Percentiles rank a stretch among this genome's conserved stretches.
Conservation (phyloP, 2,329 filamentous ascomycete species). For the Botryosphaeria dothidea region DNA sequence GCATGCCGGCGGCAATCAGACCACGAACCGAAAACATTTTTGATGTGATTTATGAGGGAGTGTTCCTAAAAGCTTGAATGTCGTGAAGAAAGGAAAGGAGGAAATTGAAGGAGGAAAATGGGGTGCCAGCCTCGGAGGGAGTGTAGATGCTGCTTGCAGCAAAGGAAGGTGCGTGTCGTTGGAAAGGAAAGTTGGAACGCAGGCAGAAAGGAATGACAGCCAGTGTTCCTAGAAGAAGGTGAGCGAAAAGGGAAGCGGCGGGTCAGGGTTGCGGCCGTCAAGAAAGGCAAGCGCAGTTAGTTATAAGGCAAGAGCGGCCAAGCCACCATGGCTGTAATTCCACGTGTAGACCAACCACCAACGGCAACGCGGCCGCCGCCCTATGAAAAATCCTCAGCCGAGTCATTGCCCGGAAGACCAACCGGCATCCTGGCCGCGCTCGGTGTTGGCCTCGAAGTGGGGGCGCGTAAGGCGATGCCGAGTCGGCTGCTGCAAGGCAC, state of each 20-base stretch:
- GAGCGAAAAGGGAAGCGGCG: background rate
- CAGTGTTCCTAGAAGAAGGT: background rate
- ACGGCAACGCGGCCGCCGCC: background rate
- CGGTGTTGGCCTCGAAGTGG: background rate
- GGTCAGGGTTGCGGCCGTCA: background rate
- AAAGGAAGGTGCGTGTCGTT: too few species aligned
- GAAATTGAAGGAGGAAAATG: background rate
- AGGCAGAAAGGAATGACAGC: background rate
- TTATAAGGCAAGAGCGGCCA: background rate
- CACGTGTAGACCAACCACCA: background rate
- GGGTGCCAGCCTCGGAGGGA: background rate
- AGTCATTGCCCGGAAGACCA: background rate
- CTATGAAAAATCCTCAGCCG: background rate
- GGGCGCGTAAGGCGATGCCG: background rate
- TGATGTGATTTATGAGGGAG: background rate
- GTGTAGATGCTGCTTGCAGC: conserved; percentile 6
- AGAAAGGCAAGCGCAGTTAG: background rate
- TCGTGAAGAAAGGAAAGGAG: background rate
- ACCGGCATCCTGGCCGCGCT: background rate
- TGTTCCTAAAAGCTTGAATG: background rate
- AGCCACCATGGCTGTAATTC: background rate
- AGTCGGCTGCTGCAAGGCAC: background rate
- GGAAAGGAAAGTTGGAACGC: background rate
- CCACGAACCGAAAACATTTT: background rate
- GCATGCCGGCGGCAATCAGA: background rate